Evolutionary conservation across 345 rosid species (phyloP), one percentile per base, ranked within the genome.

Genomic region (Anastatica hierochuntica): DNA sequence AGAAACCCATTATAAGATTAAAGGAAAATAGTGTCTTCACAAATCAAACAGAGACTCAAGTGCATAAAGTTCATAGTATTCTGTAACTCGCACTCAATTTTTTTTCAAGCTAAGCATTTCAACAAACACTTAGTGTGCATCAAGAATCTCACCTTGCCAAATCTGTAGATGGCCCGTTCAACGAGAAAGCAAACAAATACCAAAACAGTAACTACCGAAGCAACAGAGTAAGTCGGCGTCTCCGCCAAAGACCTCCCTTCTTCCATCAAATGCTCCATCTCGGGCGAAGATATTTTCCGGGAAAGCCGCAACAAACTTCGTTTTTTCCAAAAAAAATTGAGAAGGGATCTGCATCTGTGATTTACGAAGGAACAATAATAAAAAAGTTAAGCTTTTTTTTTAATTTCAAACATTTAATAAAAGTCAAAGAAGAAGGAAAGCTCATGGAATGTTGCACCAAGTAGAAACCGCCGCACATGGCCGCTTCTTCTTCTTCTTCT

Each of bases 221-320:
- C 97, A 64, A 90, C 97, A 60, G 82, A 68, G 66, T 90, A 86
- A 31, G 90, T 86, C 2, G 97, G 97, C 13, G 97, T 90, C 78
- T 90, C 97, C 0, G 90, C 88, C 16, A 90, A 66, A 71, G 97
- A 90, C 76, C 87, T 78, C 65, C 84, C 87, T 56, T 64, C 54
- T 69, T 62, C 66, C 60, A 56, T 31, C 71, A 64, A 2, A 58
- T 67, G 63, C 33, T 60, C 71, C 78, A 75, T 80, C 40, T 70
- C 73, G 58, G 8, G 18, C 0, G 11, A 0, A 8, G 12, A 39
- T 14, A 38, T 30, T 30, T 61, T 56, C 50, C 18, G 12, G 41
- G 17, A 33, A 48, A 31, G 5, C 7, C 44, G 45, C 51, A 42
- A 56, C 2, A 10, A 41, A 13, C 12, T 40, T 49, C 7, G 13